Conservation (phyloP, 441 rosid genomes). For the Brassica hybrid region DNA sequence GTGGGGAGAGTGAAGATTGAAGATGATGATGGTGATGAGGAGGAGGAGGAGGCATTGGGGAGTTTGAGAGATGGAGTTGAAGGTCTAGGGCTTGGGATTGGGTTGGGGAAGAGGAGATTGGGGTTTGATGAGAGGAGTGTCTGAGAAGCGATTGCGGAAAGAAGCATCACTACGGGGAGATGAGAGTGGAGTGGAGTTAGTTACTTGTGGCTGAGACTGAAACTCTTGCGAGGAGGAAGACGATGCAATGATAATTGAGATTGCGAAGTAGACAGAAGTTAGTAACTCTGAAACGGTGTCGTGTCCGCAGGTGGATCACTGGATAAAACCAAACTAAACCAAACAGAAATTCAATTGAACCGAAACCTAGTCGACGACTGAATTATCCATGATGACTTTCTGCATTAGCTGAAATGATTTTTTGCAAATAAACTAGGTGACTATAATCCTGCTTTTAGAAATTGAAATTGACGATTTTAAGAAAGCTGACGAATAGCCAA, state of each 20-base stretch:
- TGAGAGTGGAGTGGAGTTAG: constrained; percentile 1
- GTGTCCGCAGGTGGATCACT: neutral
- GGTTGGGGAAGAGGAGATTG: constrained; percentile 39
- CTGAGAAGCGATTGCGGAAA: constrained; percentile 56
- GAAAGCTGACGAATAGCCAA: neutral
- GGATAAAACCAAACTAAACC: neutral
- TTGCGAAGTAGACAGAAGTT: neutral
- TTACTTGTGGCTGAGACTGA: constrained; percentile 44
- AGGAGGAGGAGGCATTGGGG: constrained; percentile 38
- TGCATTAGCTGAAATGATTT: neutral
- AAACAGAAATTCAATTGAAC: neutral
- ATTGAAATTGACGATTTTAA: neutral
- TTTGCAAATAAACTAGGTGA: too few species aligned
- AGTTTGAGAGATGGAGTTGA: constrained; percentile 40
- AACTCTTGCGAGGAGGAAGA: constrained; percentile 36
- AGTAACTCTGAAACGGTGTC: neutral
- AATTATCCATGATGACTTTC: neutral
- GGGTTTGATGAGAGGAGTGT: constrained; percentile 44
- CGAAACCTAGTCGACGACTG: neutral
- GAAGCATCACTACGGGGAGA: constrained; percentile 55
- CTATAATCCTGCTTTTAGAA: neutral
- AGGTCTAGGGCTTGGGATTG: constrained; percentile 29
- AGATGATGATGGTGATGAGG: too few species aligned
- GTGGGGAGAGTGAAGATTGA: constrained; percentile 31
- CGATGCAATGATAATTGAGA: constrained; percentile 19